phyloP scores from a whole-genome alignment of 1,284 basidiomycete genomes.

The Leccinum angustisporum region DNA sequence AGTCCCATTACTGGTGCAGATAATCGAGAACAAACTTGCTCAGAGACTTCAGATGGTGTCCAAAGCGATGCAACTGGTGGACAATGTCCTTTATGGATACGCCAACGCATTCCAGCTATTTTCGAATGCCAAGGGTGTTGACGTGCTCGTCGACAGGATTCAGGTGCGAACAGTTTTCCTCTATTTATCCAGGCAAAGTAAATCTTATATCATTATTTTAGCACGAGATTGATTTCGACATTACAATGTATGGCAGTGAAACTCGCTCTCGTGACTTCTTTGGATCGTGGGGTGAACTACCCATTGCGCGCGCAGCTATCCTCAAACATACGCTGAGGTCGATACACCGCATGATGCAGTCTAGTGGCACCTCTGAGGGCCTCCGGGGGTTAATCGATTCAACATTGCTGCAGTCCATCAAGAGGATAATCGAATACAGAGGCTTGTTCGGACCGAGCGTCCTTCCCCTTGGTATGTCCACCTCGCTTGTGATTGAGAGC shows the following conservation, averaged over 20 bases:
- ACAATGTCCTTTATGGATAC: conserved; percentile 90
- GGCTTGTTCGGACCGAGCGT: conserved; percentile 86
- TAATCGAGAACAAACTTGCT: conserved; percentile 76
- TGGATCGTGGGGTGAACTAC: conserved; percentile 59
- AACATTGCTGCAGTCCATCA: conserved; percentile 82
- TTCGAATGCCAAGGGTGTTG: conserved; percentile 82
- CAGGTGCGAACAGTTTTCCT: conserved; percentile 51
- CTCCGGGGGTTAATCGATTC: conserved; percentile 94
- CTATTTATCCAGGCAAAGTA: neutral
- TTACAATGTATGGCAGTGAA: conserved; percentile 53
- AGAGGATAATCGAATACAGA: conserved; percentile 84
- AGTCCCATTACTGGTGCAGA: conserved; percentile 84
- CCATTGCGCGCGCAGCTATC: conserved; percentile 67
- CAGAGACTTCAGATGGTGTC: conserved; percentile 72
- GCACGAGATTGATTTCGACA: conserved; percentile 72
- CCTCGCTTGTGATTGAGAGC: neutral
- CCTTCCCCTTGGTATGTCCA: conserved; percentile 67
- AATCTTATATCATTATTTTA: conserved; percentile 31
- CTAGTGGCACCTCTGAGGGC: conserved; percentile 91
- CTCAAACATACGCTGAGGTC: conserved; percentile 93
- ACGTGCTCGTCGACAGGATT: conserved; percentile 83
- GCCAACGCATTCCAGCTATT: conserved; percentile 88
- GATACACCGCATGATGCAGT: conserved; percentile 95
- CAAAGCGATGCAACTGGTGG: conserved; percentile 90
- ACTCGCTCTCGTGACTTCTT: conserved; percentile 49